Base-by-base conservation (phyloP, 1,139 yeast genomes). In the Zhuliangozyma blackwelliae region DNA sequence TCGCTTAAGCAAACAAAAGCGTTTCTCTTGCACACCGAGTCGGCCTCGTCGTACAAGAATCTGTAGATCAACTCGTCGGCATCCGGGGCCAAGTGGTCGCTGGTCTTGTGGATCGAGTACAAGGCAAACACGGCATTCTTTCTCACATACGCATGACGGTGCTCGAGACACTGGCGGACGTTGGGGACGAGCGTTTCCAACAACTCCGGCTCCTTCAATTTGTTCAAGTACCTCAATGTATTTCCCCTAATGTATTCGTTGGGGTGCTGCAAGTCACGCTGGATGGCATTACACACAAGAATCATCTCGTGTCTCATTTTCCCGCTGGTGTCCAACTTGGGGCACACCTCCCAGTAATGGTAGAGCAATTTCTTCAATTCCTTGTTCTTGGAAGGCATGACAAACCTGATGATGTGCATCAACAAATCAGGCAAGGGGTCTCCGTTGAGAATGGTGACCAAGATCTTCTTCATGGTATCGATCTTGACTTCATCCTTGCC, bases 291-390 rank as follows among this genome's bases (percentile, higher is more conserved):
- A 68, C 97, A 92, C 36, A 92, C 98, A 49, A 94, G 78, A 65
- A 94, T 92, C 97, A 94, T 92, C 65, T 94, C 99, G 62, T 90
- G 97, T 68, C 89, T 87, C 72, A 94, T 78, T 59, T 87, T 87
- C 5, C 98, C 98, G 36, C 83, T 82, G 33, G 77, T 72, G 51
- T 88, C 95, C 51, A 82, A 72, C 65, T 94, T 94, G 38, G 97
- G 95, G 58, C 96, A 94, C 40, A 90, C 88, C 63, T 94, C 99
- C 98, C 98, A 94, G 69, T 94, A 94, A 56, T 89, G 88, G 57
- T 92, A 94, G 49, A 94, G 71, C 55, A 94, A 72, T 63, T 90
- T 92, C 72, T 94, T 94, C 64, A 94, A 77, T 52, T 83, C 87
- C 65, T 92, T 94, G 65, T 82, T 82, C 54, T 75, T 84, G 16